These are phyloP conservation scores for Gossypium aridum DNA, from an alignment of 441 rosid genomes.

Conservation along the genomic window DNA sequence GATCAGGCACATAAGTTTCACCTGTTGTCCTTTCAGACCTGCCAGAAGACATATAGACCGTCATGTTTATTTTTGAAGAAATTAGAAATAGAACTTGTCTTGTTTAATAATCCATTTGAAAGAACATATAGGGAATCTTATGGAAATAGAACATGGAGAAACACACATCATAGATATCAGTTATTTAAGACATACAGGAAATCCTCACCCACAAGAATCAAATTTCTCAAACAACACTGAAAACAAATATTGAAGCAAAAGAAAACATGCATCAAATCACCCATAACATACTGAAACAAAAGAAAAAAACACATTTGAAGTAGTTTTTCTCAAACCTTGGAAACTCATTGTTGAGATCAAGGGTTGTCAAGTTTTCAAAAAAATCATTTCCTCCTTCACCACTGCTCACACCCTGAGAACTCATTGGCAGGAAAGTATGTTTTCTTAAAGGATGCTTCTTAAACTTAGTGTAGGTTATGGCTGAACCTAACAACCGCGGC, in stretches of 20 bases:
- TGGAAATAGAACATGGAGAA: background rate
- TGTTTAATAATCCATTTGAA: background rate
- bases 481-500: background rate
- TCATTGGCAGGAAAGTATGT: constrained; percentile 2
- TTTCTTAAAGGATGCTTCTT: background rate
- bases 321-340: background rate
- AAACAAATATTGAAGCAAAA: background rate
- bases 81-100: background rate
- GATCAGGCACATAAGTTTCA: background rate
- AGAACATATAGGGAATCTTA: constrained; percentile 2
- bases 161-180: background rate
- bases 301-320: background rate
- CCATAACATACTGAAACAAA: background rate
- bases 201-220: background rate
- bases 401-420: background rate
- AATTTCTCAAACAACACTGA: constrained; percentile 2
- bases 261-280: constrained; percentile 7
- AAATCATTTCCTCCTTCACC: background rate
- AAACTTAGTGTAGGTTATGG: background rate
- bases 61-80: background rate
- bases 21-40: background rate
- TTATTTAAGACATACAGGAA: background rate
- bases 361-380: background rate
- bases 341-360: background rate
- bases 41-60: background rate